Base-by-base conservation (phyloP, 192 early-diverging fungal species). In the Obelidium mucronatum region DNA sequence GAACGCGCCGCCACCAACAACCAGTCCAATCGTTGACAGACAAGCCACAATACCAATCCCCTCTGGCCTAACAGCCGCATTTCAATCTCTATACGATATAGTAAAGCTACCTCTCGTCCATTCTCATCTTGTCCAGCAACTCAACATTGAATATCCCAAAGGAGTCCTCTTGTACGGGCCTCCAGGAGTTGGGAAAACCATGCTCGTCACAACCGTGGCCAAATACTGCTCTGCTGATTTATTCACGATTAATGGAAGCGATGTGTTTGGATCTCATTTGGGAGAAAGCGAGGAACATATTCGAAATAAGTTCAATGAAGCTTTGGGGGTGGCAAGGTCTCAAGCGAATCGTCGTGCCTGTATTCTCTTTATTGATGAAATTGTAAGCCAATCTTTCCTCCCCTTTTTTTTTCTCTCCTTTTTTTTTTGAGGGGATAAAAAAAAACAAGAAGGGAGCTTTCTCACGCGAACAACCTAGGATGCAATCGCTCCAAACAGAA, bases 301-400 rank as follows among this genome's bases (percentile, higher is more conserved):
- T 26, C 85, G 96, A 0, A 68, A 73, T 2, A 88, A 85, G 62
- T 98, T 98, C 74, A 75, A 75, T 1, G 87, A 91, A 67, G 96
- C 96, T 4, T 82, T 86, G 30, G 61, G 68, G 0, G 35, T 80
- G 15, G 82, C 86, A 6, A 30, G 74, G 2, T 60, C 70, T 1
- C 67, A 79, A 3, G 44, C 72, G 35, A 36, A 64, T 19, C 85
- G 1, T 11, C 26, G 26, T 19, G 15, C 94, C 0, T 89, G 91
- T 59, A 93, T 99, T 39, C 75, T 99, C 28, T 99, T 99, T 82
- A 98, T 99, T 65, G 97, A 99, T 81, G 97, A 99, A 77, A 89
- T 99, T 51, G 93, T 92, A 81, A 79, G 86, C 64, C 22, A 22
- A 22, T 26, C 35, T 13, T 60, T 30, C 15, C 64, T n/a, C 64